Conservation (phyloP, 106 monocot genomes). For the Iris macrosiphon region DNA sequence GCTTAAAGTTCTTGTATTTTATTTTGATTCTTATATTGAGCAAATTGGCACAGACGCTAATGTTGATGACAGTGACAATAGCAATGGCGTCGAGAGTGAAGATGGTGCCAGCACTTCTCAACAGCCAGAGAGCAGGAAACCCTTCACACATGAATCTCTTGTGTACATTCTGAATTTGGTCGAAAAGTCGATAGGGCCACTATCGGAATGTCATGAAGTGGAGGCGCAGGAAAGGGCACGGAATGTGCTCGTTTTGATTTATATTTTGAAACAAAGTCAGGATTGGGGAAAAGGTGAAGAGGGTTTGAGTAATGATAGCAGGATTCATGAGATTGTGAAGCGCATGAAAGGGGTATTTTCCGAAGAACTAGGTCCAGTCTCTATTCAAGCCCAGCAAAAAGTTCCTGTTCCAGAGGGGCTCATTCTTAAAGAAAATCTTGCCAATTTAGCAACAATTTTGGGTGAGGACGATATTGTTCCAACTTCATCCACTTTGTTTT, state of each 20-base stretch:
- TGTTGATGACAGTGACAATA: constrained; percentile 7
- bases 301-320: constrained; percentile 13
- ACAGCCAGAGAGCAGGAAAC: constrained; percentile 14
- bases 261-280: constrained; percentile 28
- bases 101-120: background rate
- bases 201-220: constrained; percentile 56
- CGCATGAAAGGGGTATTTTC: constrained; percentile 38
- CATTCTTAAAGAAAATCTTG: constrained; percentile 65
- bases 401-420: constrained; percentile 59
- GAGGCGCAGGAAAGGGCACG: constrained; percentile 68
- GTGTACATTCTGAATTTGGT: constrained; percentile 44
- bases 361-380: constrained; percentile 74
- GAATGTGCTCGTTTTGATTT: constrained; percentile 70
- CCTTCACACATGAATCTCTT: constrained; percentile 29
- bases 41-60: constrained; percentile 10
- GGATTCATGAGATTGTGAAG: constrained; percentile 24
- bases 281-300: constrained; percentile 17
- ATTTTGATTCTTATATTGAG: constrained; percentile 38
- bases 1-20: constrained; percentile 66
- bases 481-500: constrained; percentile 30
- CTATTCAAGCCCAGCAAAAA: constrained; percentile 43
- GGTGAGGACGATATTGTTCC: constrained; percentile 21
- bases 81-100: constrained; percentile 14
- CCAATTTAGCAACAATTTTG: constrained; percentile 42
- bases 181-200: constrained; percentile 44